phyloP scores from a whole-genome alignment of 805 yeast genomes.

The Nakazawaea pomicola region DNA sequence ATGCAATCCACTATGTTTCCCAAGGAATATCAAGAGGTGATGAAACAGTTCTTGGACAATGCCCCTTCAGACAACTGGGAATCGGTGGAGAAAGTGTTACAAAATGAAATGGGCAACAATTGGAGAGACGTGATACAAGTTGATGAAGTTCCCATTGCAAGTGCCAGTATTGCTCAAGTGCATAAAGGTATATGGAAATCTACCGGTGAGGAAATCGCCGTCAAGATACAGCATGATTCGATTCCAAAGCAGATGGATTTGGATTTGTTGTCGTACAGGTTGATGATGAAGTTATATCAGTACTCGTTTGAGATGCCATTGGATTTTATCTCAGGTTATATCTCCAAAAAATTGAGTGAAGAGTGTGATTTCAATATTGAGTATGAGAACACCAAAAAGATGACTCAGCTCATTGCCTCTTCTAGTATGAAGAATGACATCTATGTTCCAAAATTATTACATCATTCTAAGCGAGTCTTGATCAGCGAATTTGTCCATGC shows the following conservation, averaged over 20 bases:
- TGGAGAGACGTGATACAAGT: constrained; percentile 31
- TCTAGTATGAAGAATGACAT: constrained; percentile 33
- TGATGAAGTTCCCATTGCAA: constrained; percentile 59
- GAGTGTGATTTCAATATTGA: constrained; percentile 64
- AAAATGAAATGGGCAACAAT: constrained; percentile 34
- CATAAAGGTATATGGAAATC: constrained; percentile 44
- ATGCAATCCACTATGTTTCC: constrained; percentile 71
- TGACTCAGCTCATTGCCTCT: constrained; percentile 39
- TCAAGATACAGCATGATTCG: constrained; percentile 62
- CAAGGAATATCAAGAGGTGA: constrained; percentile 50
- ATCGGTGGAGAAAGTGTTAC: constrained; percentile 34
- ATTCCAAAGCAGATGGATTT: constrained; percentile 54
- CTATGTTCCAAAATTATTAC: constrained; percentile 51
- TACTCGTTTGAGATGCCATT: constrained; percentile 62
- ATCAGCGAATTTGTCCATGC: constrained; percentile 80
- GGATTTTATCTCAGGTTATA: constrained; percentile 48
- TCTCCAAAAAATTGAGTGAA: constrained; percentile 49
- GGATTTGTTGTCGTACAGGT: constrained; percentile 55
- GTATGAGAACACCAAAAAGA: constrained; percentile 41
- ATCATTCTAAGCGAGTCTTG: constrained; percentile 45
- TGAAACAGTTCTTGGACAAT: constrained; percentile 55
- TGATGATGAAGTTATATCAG: constrained; percentile 48
- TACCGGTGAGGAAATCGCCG: constrained; percentile 50
- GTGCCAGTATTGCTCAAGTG: constrained; percentile 74
- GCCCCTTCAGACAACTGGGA: constrained; percentile 61